Conservation (phyloP, 2,329 filamentous ascomycete genomes). For the Ceratocystis lukuohia region DNA sequence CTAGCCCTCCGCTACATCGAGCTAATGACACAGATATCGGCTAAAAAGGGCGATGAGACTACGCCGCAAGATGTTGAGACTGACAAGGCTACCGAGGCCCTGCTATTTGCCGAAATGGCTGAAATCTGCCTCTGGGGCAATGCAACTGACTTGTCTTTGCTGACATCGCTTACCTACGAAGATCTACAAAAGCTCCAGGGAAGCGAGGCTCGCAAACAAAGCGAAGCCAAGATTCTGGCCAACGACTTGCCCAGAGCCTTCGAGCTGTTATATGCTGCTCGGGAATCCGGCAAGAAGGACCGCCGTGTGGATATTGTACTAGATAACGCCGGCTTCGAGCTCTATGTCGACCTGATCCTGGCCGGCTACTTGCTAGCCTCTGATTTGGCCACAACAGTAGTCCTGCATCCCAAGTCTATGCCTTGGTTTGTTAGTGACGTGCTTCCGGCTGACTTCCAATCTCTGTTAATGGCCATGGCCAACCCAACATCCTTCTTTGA, state of each 20-base stretch:
- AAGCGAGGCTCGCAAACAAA: conserved; percentile 67
- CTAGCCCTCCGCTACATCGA: conserved; percentile 67
- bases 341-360: conserved; percentile 87
- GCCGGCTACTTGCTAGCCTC: conserved; percentile 79
- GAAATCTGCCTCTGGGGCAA: conserved; percentile 97
- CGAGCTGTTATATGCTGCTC: conserved; percentile 49
- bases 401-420: conserved; percentile 86
- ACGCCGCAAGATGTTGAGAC: conserved; percentile 22
- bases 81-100: conserved; percentile 53
- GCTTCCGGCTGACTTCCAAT: conserved; percentile 67
- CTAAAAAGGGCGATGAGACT: conserved; percentile 46
- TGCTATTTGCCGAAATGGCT: conserved; percentile 83
- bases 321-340: conserved; percentile 93
- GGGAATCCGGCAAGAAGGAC: conserved; percentile 31
- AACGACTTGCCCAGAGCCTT: conserved; percentile 73
- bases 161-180: conserved; percentile 82
- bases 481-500: conserved; percentile 69
- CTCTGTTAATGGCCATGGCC: conserved; percentile 68
- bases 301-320: conserved; percentile 78
- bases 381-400: conserved; percentile 70
- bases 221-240: conserved; percentile 81
- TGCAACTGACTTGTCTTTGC: conserved; percentile 80
- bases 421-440: conserved; percentile 99
- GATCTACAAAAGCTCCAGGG: conserved; percentile 96
- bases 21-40: conserved; percentile 36